Evolutionary conservation across 1,284 basidiomycete genomes (phyloP).

Genomic region (Pseudozyma pruni): DNA sequence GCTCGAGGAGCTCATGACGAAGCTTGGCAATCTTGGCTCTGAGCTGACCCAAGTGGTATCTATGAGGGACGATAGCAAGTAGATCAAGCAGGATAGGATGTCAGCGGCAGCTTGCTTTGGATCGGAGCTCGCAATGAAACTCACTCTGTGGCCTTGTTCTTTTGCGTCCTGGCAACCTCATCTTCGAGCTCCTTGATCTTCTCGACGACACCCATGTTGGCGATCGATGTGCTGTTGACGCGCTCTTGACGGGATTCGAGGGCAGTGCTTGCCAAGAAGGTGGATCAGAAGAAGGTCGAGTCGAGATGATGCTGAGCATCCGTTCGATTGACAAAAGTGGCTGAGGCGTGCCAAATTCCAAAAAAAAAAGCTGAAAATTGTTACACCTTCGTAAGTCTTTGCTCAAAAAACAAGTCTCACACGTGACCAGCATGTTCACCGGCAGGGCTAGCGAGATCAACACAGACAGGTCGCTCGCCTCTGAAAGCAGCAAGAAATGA

Average conservation of each 20-base stretch:
- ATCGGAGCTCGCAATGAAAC: too few species aligned
- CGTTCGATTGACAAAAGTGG: too few species aligned
- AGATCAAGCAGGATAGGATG: neutral
- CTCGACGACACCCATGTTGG: constrained; percentile 62
- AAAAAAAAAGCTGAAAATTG: too few species aligned
- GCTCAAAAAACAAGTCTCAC: too few species aligned
- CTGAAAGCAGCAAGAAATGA: neutral
- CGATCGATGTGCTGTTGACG: neutral
- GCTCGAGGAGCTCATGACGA: constrained; percentile 63
- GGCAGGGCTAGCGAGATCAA: neutral
- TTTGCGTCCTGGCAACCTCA: constrained; percentile 80
- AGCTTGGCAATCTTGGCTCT: constrained; percentile 64
- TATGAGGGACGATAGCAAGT: neutral
- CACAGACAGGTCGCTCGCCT: neutral
- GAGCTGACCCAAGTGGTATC: constrained; percentile 63
- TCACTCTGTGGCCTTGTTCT: constrained; percentile 69
- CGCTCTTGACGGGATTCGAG: neutral
- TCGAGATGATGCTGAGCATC: too few species aligned
- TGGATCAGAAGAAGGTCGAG: too few species aligned
- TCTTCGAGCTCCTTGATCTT: constrained; percentile 95
- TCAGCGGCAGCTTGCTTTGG: neutral
- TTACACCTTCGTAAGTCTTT: too few species aligned
- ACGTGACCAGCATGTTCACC: too few species aligned
- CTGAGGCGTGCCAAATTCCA: too few species aligned
- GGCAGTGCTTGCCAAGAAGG: too few species aligned